Evolutionary conservation across 495 filamentous ascomycete species (phyloP), one percentile per base, ranked within the genome.

Genomic region (Glonium stellatum): DNA sequence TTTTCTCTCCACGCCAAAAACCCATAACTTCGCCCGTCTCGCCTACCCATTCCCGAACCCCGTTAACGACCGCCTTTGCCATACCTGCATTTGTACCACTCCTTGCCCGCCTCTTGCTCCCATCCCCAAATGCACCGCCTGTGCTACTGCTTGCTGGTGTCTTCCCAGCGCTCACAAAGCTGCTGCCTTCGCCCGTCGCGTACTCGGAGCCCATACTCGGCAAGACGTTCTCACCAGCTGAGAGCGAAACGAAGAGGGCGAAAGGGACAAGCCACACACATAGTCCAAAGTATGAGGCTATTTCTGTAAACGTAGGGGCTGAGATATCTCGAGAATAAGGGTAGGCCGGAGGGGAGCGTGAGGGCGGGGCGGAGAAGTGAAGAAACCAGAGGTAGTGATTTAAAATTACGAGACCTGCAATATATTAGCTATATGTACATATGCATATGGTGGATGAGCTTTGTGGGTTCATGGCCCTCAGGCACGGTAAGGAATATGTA

Each of bases 381-480:
- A 81, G 84, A 77, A 98, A 97, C 92, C 93, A 98, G 51, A 97
- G 79, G 76, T 88, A 95, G 72, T 98, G 93, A 73, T 98, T 97
- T n/a, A 87, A 61, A 18, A 95, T 73, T 41, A 98, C 93, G 41
- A 97, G 81, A 12, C 84, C 80, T 90, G 27, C 0, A 53, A 18
- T 27, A 15, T n/a, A 2, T 39, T 52, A 51, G 57, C 57, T 1
- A 9, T 3, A 6, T 2, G 19, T 27, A 25, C 6, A 53, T 46
- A 11, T 46, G 21, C 15, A 35, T 31, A 39, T 39, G 6, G 27
- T 3, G 27, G 27, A 6, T 31, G 27, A 6, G 27, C 6, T 31
- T 31, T 31, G 27, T 31, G 27, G 27, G 19, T 8, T 48, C 10
- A 48, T 65, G 25, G 57, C 34, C 35, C 50, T 22, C 5, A 6